Evolutionary conservation across 352 stramenopile genomes (phyloP), one percentile per base, ranked within the genome.

Genomic region (Phytopythium chamaehyphon): DNA sequence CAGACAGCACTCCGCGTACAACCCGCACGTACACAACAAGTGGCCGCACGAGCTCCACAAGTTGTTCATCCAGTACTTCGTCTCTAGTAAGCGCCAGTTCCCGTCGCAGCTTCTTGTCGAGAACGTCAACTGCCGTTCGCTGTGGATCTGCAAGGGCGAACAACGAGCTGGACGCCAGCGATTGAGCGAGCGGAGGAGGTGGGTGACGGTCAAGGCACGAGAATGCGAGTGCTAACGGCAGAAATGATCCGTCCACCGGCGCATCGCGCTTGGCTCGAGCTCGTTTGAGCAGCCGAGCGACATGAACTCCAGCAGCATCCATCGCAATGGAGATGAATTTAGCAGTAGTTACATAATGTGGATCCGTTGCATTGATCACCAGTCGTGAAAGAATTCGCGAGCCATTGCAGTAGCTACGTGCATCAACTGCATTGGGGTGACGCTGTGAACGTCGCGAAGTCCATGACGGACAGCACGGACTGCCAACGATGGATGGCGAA

Each of bases 281-380:
- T 24, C 83, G 73, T 50, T 77, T 62, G 43, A 74, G 63, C 55
- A 87, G 54, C 39, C 75, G 54, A 42, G 71, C 52, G 69, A 85
- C 83, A 54, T 87, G 71, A 23, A 49, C 52, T 0, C 56, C 43
- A 7, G 69, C 60, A 33, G 82, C 69, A 6, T 79, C 47, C 73
- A 84, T 84, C 1, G n/a, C n/a, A 21, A 21, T 45, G 5, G 9
- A 22, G n/a, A 24, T 16, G 6, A 16, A n/a, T 21, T 15, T 5
- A 46, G 21, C 9, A 47, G 40, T 11, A 31, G 5, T 21, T 18
- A n/a, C 21, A 22, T 6, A 8, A 16, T 19, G 21, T 11, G 14
- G 22, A 47, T 8, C 22, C 21, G 42, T 28, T 15, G 44, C 24
- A n/a, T 18, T 31, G 1, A 3, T 48, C 33, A 52, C 46, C 46